Conservation (phyloP, 805 yeast genomes). For the Candida succiphila region DNA sequence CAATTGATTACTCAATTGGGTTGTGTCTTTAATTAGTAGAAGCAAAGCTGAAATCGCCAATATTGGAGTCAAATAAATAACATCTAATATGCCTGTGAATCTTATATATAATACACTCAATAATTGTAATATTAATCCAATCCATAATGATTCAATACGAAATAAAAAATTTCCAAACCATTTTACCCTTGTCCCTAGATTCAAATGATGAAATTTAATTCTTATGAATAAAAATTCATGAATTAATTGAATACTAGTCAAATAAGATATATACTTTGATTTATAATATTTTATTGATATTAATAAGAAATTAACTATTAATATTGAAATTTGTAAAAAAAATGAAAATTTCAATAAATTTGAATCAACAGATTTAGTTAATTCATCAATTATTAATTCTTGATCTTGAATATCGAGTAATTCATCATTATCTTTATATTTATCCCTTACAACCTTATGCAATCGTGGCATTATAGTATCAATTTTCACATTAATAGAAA, state of each 20-base stretch:
- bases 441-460: constrained; percentile 4
- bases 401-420: constrained; percentile 18
- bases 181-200: too few relatives aligned
- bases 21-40: constrained; percentile 10
- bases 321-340: neutral
- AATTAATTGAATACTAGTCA: too few relatives aligned
- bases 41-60: constrained; percentile 10
- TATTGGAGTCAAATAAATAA: constrained; percentile 17
- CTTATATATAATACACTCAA: constrained; percentile 2
- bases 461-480: too few relatives aligned
- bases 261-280: too few relatives aligned
- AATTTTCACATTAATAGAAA: too few relatives aligned
- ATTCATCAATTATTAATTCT: constrained; percentile 7
- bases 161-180: too few relatives aligned
- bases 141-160: too few relatives aligned
- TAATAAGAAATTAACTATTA: constrained; percentile 15
- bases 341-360: neutral
- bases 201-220: too few relatives aligned
- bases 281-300: too few relatives aligned
- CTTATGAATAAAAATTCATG: too few relatives aligned
- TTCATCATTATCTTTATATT: constrained; percentile 4
- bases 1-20: constrained; percentile 10
- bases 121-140: too few relatives aligned
- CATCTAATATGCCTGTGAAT: constrained; percentile 6
- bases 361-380: constrained; percentile 6